Evolutionary conservation across 2,329 filamentous ascomycete species (phyloP), one percentile per base, ranked within the genome.

Genomic region (Stenocarpella maydis): DNA sequence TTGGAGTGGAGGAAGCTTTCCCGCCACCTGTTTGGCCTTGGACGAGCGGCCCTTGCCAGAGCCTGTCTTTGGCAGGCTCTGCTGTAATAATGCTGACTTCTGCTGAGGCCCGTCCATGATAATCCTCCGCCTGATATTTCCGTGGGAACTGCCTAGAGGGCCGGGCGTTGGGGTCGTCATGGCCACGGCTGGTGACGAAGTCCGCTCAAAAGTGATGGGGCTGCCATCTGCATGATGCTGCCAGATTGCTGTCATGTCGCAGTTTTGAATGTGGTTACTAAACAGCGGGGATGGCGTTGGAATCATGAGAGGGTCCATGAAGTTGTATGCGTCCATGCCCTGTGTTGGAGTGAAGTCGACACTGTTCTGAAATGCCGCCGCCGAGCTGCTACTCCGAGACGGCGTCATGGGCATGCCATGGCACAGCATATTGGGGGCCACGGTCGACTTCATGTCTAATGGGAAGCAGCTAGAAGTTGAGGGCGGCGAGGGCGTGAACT

Each of bases 211-310:
- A 19, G 61, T 66, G 21, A 71, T 66, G 37, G 69, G 69, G 17
- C 60, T 71, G 6, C 69, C 66, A 43, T 65, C 69, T 19, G 50
- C 37, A 49, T 69, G 69, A 12, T 69, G 67, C 37, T 64, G 61
- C 69, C 66, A 71, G 19, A 69, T 71, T 43, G 67, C 68, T 21
- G 67, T 49, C 53, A 69, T 52, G 67, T 71, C 69, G 53, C 45
- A 69, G 31, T 31, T 66, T 26, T 50, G 66, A 1, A 64, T 54
- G 12, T 55, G 65, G 67, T 45, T 65, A 41, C 47, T 43, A 19
- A 71, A 66, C 15, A 53, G 66, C n/a, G 69, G 69, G 9, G 66
- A 53, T 1, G 69, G 65, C 19, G 69, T 68, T 17, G 69, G 58
- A 2, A 70, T 41, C 65, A 70, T 64, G 34, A 70, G 63, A 43